phyloP scores from a whole-genome alignment of 2,329 filamentous ascomycete species.

The Colletotrichum neosansevieriae region DNA sequence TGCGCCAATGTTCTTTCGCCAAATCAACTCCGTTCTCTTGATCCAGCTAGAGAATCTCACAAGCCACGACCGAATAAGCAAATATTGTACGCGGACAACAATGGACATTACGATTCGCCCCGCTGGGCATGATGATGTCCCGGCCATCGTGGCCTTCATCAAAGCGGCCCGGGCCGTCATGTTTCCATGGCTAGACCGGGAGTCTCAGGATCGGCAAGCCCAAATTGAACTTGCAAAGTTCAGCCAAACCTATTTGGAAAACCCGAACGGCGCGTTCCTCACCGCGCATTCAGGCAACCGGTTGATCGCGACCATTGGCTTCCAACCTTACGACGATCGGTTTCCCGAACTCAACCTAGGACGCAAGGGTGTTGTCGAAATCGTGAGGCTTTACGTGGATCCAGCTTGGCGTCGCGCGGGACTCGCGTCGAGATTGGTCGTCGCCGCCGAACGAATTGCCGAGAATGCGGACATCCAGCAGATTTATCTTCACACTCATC shows the following conservation, averaged over 20 bases:
- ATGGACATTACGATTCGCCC: slow-evolving; percentile 38
- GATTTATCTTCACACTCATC: slow-evolving; percentile 48
- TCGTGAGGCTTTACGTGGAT: slow-evolving; percentile 46
- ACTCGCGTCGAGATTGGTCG: slow-evolving; percentile 45
- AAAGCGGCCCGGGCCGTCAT: slow-evolving; percentile 45
- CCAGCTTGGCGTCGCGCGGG: slow-evolving; percentile 45
- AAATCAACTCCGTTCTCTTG: too few species aligned
- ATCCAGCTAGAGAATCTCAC: too few species aligned
- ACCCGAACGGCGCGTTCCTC: slow-evolving; percentile 43
- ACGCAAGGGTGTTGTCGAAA: slow-evolving; percentile 42
- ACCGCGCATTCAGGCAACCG: slow-evolving; percentile 35
- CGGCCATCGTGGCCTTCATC: slow-evolving; percentile 43
- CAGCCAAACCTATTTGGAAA: slow-evolving; percentile 42
- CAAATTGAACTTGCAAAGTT: slow-evolving; percentile 43
- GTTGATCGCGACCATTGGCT: slow-evolving; percentile 46
- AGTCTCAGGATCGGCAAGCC: slow-evolving; percentile 39
- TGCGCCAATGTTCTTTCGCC: too few species aligned
- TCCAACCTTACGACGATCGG: slow-evolving; percentile 44
- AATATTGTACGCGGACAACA: too few species aligned
- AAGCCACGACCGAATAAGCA: too few species aligned
- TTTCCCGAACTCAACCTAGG: slow-evolving; percentile 44
- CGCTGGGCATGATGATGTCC: slow-evolving; percentile 42
- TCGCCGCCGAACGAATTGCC: slow-evolving; percentile 39
- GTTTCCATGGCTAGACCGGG: slow-evolving; percentile 45
- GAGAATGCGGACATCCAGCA: slow-evolving; percentile 35